Conservation (phyloP, 805 yeast species). For the Wickerhamiella allomyrinae region DNA sequence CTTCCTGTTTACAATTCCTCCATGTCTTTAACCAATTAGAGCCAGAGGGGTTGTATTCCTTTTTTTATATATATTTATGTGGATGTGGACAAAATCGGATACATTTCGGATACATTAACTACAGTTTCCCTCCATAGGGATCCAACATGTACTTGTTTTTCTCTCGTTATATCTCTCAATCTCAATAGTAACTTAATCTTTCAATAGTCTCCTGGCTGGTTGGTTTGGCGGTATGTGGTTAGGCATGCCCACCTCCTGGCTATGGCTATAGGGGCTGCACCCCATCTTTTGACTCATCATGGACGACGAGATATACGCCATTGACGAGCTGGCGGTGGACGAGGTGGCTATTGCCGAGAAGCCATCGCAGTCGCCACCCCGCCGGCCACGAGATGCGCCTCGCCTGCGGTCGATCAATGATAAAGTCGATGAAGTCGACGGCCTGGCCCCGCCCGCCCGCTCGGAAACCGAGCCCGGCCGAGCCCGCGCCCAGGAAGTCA, state of each 20-base stretch:
- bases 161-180: no score
- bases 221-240: no score
- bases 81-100: no score
- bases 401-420: background rate
- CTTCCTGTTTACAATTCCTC: background rate
- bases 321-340: background rate
- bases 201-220: no score
- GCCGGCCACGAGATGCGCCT: background rate
- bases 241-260: background rate
- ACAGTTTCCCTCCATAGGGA: no score
- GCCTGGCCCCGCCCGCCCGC: background rate
- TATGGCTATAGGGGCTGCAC: no score
- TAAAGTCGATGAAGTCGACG: background rate
- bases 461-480: constrained; percentile 7
- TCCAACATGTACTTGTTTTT: no score
- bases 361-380: background rate
- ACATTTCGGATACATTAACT: no score
- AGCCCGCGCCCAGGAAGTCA: constrained; percentile 18
- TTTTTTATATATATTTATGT: no score
- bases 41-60: no score
- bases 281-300: background rate
- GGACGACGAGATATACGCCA: background rate
- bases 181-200: no score
- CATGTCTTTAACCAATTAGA: background rate
- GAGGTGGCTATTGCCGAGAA: background rate